Evolutionary conservation across 2,329 filamentous ascomycete species (phyloP).

Genomic region (Aspergillus cejpii): DNA sequence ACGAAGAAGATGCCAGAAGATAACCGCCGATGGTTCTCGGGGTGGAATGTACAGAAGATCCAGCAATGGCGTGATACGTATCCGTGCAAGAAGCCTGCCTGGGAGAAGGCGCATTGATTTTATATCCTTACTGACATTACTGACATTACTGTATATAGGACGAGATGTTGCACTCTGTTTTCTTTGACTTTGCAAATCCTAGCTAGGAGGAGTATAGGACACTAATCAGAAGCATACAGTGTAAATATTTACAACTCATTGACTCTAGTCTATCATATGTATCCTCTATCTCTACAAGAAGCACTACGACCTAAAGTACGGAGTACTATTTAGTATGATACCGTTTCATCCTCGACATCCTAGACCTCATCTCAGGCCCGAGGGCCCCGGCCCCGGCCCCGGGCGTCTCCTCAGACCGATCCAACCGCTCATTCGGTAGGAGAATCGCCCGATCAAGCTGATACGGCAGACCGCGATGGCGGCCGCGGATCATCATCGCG

Average conservation of each 20-base stretch:
- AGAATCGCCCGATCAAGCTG: constrained; percentile 44
- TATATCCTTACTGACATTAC: too few species aligned
- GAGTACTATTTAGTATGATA: background rate
- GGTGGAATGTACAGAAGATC: constrained; percentile 13
- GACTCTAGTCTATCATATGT: background rate
- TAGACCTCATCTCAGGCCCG: too few species aligned
- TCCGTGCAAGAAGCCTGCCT: constrained; percentile 8
- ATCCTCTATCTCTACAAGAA: background rate
- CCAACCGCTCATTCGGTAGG: constrained; percentile 16
- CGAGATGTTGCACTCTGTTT: background rate
- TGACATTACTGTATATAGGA: too few species aligned
- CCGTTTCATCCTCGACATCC: background rate
- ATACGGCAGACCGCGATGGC: constrained; percentile 50
- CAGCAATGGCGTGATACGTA: constrained; percentile 8
- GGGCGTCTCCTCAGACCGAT: background rate
- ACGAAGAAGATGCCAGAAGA: constrained; percentile 2
- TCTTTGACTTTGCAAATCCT: background rate
- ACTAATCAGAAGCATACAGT: too few species aligned
- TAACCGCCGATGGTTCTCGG: constrained; percentile 8
- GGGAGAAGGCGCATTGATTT: constrained; percentile 3
- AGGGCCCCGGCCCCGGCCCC: background rate
- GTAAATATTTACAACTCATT: too few species aligned
- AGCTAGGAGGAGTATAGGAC: too few species aligned
- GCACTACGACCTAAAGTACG: too few species aligned
- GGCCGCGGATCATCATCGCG: constrained; percentile 49